Evolutionary conservation across 2,329 filamentous ascomycete genomes (phyloP).

Genomic region (Aspergillus unguis): DNA sequence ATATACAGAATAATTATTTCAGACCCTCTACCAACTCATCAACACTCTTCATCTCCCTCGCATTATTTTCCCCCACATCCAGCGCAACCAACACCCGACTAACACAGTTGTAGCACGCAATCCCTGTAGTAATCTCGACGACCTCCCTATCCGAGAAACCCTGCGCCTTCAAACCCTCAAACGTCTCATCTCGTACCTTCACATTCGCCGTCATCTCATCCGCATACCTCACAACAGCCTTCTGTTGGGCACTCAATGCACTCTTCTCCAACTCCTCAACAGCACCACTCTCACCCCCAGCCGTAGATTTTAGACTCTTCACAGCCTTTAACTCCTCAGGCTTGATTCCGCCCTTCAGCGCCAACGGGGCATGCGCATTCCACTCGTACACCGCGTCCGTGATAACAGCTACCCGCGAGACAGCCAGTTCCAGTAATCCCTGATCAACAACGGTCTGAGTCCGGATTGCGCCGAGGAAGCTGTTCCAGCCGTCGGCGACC

Average conservation of each 20-base stretch:
- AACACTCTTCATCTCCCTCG: conserved; percentile 61
- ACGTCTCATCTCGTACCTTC: conserved; percentile 64
- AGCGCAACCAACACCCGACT: conserved; percentile 80
- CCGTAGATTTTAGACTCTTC: conserved; percentile 53
- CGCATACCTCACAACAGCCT: conserved; percentile 67
- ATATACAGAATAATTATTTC: conserved; percentile 9
- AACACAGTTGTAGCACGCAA: conserved; percentile 86
- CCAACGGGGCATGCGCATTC: conserved; percentile 72
- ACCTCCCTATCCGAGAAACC: conserved; percentile 69
- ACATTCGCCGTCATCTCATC: conserved; percentile 80
- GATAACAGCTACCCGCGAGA: conserved; percentile 74
- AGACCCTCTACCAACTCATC: conserved; percentile 58
- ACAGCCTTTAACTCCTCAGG: conserved; percentile 49
- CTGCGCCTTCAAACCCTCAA: conserved; percentile 55
- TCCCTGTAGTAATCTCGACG: conserved; percentile 79
- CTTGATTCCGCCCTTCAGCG: conserved; percentile 36
- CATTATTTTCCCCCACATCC: conserved; percentile 56
- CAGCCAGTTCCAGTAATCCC: conserved; percentile 68
- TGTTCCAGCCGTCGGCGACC: conserved; percentile 68
- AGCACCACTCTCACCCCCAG: conserved; percentile 27
- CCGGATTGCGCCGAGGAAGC: conserved; percentile 55
- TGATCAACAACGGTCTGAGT: conserved; percentile 48
- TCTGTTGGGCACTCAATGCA: conserved; percentile 57
- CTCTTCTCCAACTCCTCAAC: conserved; percentile 42
- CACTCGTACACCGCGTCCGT: conserved; percentile 84